Base-by-base conservation (phyloP, 306 rosid species). In the Dryas octopetala region DNA sequence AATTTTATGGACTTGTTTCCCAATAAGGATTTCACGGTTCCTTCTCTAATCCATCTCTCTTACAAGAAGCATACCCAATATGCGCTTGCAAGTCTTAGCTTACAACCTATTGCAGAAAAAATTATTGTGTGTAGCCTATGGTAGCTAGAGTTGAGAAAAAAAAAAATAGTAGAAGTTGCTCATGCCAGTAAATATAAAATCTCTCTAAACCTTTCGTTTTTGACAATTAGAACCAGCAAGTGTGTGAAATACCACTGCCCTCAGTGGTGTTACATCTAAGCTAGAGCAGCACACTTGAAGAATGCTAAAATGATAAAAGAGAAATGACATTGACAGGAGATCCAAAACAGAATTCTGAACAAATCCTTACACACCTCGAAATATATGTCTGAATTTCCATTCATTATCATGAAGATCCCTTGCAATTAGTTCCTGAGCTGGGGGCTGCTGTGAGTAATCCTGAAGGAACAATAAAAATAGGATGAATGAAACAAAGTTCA, bases 371-470 rank as follows among this genome's bases (percentile, higher is more conserved):
- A 26, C 66, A 86, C 96, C 96, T 73, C 96, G 89, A 78, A 88
- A 90, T 71, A 90, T 84, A 61, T 90, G 96, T 71, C 92, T 86
- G 70, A 90, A 90, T 75, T 86, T 90, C 92, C 96, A 90, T 53
- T 88, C 92, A 79, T 86, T 86, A 66, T 88, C 92, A 81, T 90
- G 92, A 58, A 90, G 90, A 84, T 90, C 96, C 73, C 90, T 90
- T 1, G 92, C 96, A 80, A 86, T 79, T 51, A 88, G 76, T 60
- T 90, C 96, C 75, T 86, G 90, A 23, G 90, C 96, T 68, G 96
- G 96, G 71, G 96, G 96, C 83, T 87, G 96, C 79, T 50, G 90
- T 40, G 90, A 17, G 84, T 88, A 90, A 73, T 90, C 96, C 96
- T 90, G 72, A 70, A 80, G 43, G 76, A 76, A 76, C 51, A 63